Evolutionary conservation across 2,329 filamentous ascomycete species (phyloP).

Genomic region (Pestalotiopsis sp.): DNA sequence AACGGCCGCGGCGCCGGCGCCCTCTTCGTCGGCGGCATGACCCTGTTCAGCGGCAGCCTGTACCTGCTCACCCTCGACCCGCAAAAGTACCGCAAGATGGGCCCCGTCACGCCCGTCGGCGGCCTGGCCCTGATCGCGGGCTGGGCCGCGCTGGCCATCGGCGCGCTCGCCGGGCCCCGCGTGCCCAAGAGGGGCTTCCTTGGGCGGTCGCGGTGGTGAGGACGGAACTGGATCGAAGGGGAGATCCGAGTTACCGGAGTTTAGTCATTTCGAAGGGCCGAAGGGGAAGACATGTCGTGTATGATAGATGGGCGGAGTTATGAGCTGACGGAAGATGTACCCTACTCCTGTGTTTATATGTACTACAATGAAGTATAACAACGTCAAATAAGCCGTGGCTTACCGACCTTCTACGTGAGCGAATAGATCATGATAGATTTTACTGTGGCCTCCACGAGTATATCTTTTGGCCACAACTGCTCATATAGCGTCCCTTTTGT

Average conservation of each 20-base stretch:
- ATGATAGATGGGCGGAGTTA: too few relatives aligned
- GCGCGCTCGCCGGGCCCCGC: conserved; percentile 11
- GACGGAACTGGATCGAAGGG: not conserved
- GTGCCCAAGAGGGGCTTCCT: not conserved
- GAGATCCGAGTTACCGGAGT: not conserved
- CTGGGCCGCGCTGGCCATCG: conserved; percentile 51
- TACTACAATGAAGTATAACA: too few relatives aligned
- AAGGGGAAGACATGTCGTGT: not conserved
- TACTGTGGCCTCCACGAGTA: too few relatives aligned
- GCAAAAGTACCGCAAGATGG: conserved; percentile 59
- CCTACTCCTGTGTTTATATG: not conserved
- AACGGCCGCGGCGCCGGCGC: conserved; percentile 58
- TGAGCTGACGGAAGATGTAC: not conserved
- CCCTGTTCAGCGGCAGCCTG: conserved; percentile 67
- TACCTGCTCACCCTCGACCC: conserved; percentile 67
- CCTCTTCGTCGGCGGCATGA: conserved; percentile 67
- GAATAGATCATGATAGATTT: too few relatives aligned
- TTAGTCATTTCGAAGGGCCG: too few relatives aligned
- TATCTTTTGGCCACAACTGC: too few relatives aligned
- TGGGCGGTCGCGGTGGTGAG: too few relatives aligned
- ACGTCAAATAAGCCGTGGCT: too few relatives aligned
- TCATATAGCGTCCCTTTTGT: too few relatives aligned
- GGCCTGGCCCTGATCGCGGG: conserved; percentile 67
- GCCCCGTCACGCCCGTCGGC: conserved; percentile 67
- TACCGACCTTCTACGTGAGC: too few relatives aligned